These are phyloP conservation scores for Stemphylium lycopersici DNA, from an alignment of 2,329 filamentous ascomycete species.

Conservation along the genomic window DNA sequence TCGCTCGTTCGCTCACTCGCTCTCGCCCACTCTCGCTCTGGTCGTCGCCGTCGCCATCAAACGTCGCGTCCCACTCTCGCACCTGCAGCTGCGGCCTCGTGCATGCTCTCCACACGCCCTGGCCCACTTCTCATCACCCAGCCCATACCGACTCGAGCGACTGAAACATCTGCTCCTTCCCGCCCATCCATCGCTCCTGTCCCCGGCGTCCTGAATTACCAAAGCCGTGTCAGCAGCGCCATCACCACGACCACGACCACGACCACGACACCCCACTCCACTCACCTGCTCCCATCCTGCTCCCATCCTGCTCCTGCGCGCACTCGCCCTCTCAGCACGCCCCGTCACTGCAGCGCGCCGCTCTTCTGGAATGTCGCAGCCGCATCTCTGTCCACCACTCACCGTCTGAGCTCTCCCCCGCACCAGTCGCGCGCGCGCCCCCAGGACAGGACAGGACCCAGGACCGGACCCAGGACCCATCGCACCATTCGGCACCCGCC, in stretches of 20 bases:
- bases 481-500: slow-evolving; percentile 1
- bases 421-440: slow-evolving; percentile 21
- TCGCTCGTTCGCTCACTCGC: neutral
- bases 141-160: slow-evolving; percentile 10
- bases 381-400: slow-evolving; percentile 22
- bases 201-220: slow-evolving; percentile 11
- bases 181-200: slow-evolving; percentile 24
- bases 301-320: too few relatives aligned
- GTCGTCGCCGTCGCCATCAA: neutral
- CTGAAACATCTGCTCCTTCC: slow-evolving; percentile 33
- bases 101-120: slow-evolving; percentile 8
- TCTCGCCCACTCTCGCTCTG: too few relatives aligned
- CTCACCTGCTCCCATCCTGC: neutral
- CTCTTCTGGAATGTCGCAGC: slow-evolving; percentile 40
- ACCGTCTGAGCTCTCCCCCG: slow-evolving; percentile 29
- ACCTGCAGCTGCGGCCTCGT: slow-evolving; percentile 4
- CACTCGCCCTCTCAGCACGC: neutral
- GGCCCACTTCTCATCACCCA: slow-evolving; percentile 3
- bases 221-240: neutral
- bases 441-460: slow-evolving; percentile 5
- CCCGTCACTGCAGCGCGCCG: slow-evolving; percentile 14
- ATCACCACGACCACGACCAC: neutral
- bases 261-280: neutral
- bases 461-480: neutral
- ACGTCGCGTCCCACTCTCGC: neutral